Base-by-base conservation (phyloP, 768 basidiomycete genomes). In the Boletus pseudopeckii region DNA sequence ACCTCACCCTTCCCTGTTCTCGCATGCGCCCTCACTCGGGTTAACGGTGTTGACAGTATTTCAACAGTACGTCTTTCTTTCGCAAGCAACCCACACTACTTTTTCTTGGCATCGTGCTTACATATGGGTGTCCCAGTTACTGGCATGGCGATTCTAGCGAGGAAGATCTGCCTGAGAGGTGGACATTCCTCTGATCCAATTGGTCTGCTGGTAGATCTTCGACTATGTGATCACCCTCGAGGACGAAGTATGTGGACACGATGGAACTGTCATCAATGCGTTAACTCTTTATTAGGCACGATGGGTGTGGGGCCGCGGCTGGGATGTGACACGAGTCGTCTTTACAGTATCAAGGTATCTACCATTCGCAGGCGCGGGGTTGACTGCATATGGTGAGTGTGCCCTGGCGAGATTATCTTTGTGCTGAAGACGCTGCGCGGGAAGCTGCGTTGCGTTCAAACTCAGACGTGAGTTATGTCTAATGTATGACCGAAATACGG, bases 341-440 rank as follows among this genome's bases (percentile, higher is more conserved):
- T 64, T 66, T 22, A 53, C 30, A 14, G 18, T 47, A 14, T 65
- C 63, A 5, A 64, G 62, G 28, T 64, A 66, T 45, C 26, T 64
- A 7, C 62, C 63, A 5, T 64, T 60, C 20, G 37, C 36, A 11
- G 58, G 58, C 6, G 10, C n/a, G 32, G 55, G 15, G 8, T 22
- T 66, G 43, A 53, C 55, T 26, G 48, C 36, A 36, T 57, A 60
- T 42, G 38, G 63, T 64, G 36, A 48, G 55, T 14, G n/a, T 32
- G 17, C 6, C 13, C 8, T 15, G 14, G n/a, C 13, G 9, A 15
- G 14, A 7, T 15, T 7, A 6, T 22, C 7, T 15, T 26, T 18
- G 9, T 9, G 5, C 42, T 54, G 18, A 54, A 9, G 17, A 39
- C 6, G 3, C 3, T 26, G 32, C 15, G 4, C 2, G 20, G 26